These are phyloP conservation scores for Colletotrichum spaethianum DNA, from an alignment of 2,329 filamentous ascomycete species.

Conservation along the genomic window DNA sequence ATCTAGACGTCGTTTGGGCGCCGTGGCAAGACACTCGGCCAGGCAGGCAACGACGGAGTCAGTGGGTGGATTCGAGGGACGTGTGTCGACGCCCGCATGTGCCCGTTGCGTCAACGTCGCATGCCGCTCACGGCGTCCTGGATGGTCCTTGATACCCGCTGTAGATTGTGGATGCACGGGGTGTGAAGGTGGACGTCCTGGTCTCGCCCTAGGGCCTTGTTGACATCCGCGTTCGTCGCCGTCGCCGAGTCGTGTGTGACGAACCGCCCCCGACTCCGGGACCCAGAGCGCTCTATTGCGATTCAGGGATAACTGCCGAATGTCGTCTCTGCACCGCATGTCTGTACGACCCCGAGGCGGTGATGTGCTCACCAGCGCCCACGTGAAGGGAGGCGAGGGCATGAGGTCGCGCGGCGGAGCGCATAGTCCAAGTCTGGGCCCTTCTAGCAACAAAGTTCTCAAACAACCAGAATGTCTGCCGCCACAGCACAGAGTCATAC, in stretches of 20 bases:
- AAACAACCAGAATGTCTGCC: not conserved
- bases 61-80: not conserved
- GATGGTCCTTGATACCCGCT: not conserved
- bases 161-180: not conserved
- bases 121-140: not conserved
- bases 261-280: not conserved
- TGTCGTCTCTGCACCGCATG: not conserved
- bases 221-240: not conserved
- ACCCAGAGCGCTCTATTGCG: not conserved
- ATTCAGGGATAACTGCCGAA: not conserved
- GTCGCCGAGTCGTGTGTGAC: not conserved
- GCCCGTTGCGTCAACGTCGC: not conserved
- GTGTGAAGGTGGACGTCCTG: not conserved
- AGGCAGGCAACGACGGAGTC: not conserved
- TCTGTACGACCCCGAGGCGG: not conserved
- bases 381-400: not conserved
- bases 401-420: not conserved
- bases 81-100: not conserved
- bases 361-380: not conserved
- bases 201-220: not conserved
- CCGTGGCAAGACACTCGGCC: not conserved
- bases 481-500: not conserved
- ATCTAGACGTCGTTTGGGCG: not conserved
- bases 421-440: not conserved
- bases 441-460: not conserved